Percentiles rank a stretch among this genome's conserved stretches.
Evolutionary conservation across 2,329 filamentous ascomycete genomes (phyloP).

Genomic region (Cladosporium sp.): DNA sequence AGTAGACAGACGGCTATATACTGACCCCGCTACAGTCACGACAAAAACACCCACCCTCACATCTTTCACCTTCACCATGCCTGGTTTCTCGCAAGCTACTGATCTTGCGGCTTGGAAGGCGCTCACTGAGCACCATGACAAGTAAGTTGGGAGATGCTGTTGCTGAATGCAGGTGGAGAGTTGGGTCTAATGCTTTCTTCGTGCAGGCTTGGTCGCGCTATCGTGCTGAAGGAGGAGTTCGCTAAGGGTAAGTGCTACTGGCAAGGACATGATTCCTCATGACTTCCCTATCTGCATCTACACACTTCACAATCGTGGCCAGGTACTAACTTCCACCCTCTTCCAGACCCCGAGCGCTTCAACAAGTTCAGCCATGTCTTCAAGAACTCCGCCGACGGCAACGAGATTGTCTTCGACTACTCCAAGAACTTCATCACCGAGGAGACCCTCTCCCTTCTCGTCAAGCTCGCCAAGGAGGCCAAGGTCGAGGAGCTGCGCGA

Average conservation of each 20-base stretch:
- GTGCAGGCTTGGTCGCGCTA: conserved; percentile 66
- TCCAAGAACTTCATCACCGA: conserved; percentile 98
- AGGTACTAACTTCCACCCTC: conserved; percentile 29
- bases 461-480: conserved; percentile 88
- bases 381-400: conserved; percentile 68
- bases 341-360: conserved; percentile 72
- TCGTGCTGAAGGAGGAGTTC: conserved; percentile 91
- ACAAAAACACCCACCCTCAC: conserved; percentile 22
- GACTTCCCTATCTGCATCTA: conserved; percentile 63
- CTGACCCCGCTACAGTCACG: conserved; percentile 19
- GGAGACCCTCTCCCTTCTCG: conserved; percentile 79
- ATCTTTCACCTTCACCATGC: conserved; percentile 34
- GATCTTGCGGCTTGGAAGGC: conserved; percentile 82
- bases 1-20: too few relatives aligned
- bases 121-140: conserved; percentile 85
- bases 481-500: conserved; percentile 89
- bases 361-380: conserved; percentile 85
- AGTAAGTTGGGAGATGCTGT: conserved; percentile 24
- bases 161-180: background rate
- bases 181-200: background rate
- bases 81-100: conserved; percentile 73
- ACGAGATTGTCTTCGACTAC: conserved; percentile 95
- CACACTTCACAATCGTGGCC: conserved; percentile 33
- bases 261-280: too few relatives aligned
- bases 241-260: conserved; percentile 46